Percentiles rank a stretch among this genome's conserved stretches.
Evolutionary conservation across 306 rosid genomes (phyloP).

Genomic region (Betula pendula): DNA sequence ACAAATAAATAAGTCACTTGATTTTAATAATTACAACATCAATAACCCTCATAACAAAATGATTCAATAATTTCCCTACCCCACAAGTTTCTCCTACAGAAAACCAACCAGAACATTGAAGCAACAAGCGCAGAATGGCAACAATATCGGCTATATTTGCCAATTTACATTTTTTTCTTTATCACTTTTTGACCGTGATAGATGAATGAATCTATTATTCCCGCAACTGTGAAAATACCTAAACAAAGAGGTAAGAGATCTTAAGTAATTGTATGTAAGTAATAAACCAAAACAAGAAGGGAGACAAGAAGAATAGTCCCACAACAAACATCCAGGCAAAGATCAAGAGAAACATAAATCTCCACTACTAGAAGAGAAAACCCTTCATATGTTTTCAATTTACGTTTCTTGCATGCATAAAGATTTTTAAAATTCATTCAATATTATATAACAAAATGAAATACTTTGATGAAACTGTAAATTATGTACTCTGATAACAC

Average conservation of each 20-base stretch:
- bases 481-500: no score
- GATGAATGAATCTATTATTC: constrained; percentile 75
- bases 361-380: no score
- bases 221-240: constrained; percentile 85
- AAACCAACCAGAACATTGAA: constrained; percentile 18
- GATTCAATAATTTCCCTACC: background rate
- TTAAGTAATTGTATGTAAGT: constrained; percentile 18
- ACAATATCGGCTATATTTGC: constrained; percentile 48
- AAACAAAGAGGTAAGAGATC: constrained; percentile 13
- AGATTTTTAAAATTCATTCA: no score
- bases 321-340: background rate
- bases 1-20: background rate
- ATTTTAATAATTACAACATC: background rate
- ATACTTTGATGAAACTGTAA: no score
- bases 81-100: background rate
- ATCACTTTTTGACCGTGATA: constrained; percentile 71
- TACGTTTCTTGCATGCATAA: no score
- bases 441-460: no score
- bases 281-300: background rate
- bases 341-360: no score
- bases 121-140: constrained; percentile 14
- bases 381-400: no score
- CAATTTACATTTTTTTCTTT: constrained; percentile 67
- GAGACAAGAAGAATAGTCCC: background rate
- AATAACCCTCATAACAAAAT: constrained; percentile 3